phyloP scores from a whole-genome alignment of 768 basidiomycete genomes.

The Tephrocybe sp. region DNA sequence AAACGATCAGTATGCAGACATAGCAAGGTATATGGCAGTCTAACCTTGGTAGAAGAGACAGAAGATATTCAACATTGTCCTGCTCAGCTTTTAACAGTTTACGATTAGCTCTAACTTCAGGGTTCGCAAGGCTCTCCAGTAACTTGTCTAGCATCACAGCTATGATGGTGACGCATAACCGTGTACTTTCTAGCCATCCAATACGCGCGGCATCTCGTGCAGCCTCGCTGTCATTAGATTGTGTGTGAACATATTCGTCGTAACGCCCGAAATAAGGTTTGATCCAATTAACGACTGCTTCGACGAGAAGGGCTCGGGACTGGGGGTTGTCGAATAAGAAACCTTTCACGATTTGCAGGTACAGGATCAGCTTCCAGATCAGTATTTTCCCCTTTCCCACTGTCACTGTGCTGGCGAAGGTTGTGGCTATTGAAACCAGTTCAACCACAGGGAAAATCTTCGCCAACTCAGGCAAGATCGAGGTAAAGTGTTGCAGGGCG shows the following conservation, averaged over 20 bases:
- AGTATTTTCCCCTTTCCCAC: constrained; percentile 82
- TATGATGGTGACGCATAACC: constrained; percentile 87
- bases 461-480: constrained; percentile 83
- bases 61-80: constrained; percentile 85
- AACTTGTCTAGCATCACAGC: constrained; percentile 90
- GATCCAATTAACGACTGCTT: constrained; percentile 89
- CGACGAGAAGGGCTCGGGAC: constrained; percentile 76
- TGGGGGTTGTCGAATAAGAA: constrained; percentile 83
- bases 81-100: constrained; percentile 73
- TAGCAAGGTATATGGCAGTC: constrained; percentile 17
- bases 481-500: constrained; percentile 89
- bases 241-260: constrained; percentile 72
- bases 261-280: constrained; percentile 93
- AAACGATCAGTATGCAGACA: constrained; percentile 2
- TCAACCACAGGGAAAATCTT: constrained; percentile 81
- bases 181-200: constrained; percentile 84
- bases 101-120: constrained; percentile 58
- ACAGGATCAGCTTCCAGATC: constrained; percentile 93
- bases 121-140: constrained; percentile 74
- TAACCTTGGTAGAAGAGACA: constrained; percentile 81
- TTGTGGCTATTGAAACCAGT: constrained; percentile 81
- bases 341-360: constrained; percentile 86
- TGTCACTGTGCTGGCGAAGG: constrained; percentile 82
- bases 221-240: constrained; percentile 62
- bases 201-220: constrained; percentile 74